Percentiles rank a stretch among this genome's conserved stretches.
phyloP scores from a whole-genome alignment of 257 asterid species.

The Nicotiana undulata region DNA sequence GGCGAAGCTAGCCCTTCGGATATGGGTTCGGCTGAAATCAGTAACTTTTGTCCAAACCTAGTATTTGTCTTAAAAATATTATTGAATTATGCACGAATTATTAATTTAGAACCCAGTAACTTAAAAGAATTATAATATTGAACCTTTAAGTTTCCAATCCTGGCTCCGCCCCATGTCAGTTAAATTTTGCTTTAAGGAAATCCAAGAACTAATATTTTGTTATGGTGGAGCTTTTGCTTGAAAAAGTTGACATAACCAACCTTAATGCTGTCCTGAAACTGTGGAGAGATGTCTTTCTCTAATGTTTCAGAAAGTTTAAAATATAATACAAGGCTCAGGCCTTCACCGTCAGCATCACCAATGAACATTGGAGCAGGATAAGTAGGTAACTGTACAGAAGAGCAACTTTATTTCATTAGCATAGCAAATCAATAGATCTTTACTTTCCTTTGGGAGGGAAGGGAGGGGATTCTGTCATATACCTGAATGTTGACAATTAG shows the following conservation, averaged over 20 bases:
- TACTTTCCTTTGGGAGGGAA: not conserved
- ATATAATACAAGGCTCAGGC: slow-evolving; percentile 77
- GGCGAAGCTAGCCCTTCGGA: too few species aligned
- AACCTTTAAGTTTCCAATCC: too few species aligned
- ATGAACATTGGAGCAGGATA: slow-evolving; percentile 80
- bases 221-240: not conserved
- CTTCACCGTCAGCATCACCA: slow-evolving; percentile 89
- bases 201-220: not conserved
- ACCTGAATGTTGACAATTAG: slow-evolving; percentile 95
- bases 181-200: not conserved
- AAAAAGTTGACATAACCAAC: slow-evolving; percentile 27
- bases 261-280: slow-evolving; percentile 67
- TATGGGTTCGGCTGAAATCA: too few species aligned
- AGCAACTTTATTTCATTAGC: not conserved
- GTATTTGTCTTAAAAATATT: too few species aligned
- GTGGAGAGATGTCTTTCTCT: slow-evolving; percentile 56
- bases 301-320: slow-evolving; percentile 71
- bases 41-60: too few species aligned
- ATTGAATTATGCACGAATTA: too few species aligned
- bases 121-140: too few species aligned
- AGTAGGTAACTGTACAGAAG: slow-evolving; percentile 60
- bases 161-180: too few species aligned
- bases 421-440: not conserved
- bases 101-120: too few species aligned
- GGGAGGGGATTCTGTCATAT: not conserved